These are phyloP conservation scores for Mycena rebaudengoi DNA, from an alignment of 768 basidiomycete genomes.

Conservation along the genomic window DNA sequence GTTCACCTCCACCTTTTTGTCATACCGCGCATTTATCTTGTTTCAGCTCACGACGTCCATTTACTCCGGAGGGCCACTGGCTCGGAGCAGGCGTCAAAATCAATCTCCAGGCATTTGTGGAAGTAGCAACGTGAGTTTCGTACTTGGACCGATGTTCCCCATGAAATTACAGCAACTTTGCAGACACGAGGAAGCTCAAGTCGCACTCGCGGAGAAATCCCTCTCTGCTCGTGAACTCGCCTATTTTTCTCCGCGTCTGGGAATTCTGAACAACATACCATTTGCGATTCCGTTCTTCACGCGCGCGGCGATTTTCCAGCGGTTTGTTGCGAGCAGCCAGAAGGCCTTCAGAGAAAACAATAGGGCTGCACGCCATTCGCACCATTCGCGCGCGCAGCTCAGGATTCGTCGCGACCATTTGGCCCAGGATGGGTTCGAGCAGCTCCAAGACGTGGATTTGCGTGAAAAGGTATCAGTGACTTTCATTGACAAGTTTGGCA, in stretches of 20 bases:
- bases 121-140: slow-evolving; percentile 80
- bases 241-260: slow-evolving; percentile 82
- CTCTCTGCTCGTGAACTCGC: slow-evolving; percentile 77
- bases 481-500: slow-evolving; percentile 91
- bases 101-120: slow-evolving; percentile 70
- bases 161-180: neutral
- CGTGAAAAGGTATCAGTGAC: slow-evolving; percentile 83
- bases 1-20: slow-evolving; percentile 33
- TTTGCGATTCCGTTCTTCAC: slow-evolving; percentile 93
- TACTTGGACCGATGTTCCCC: neutral
- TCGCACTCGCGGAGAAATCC: slow-evolving; percentile 32
- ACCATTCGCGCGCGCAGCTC: slow-evolving; percentile 45
- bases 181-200: slow-evolving; percentile 72
- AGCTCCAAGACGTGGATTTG: slow-evolving; percentile 77
- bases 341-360: slow-evolving; percentile 25
- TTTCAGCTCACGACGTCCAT: slow-evolving; percentile 80
- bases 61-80: slow-evolving; percentile 88
- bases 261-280: slow-evolving; percentile 92
- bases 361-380: neutral
- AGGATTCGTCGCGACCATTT: slow-evolving; percentile 76
- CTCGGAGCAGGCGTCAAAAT: slow-evolving; percentile 58
- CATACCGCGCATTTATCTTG: slow-evolving; percentile 9
- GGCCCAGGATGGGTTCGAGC: slow-evolving; percentile 91
- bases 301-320: slow-evolving; percentile 86
- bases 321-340: slow-evolving; percentile 77